These are phyloP conservation scores for Hymenoscyphus scutula DNA, from an alignment of 2,329 filamentous ascomycete species.

Conservation along the genomic window DNA sequence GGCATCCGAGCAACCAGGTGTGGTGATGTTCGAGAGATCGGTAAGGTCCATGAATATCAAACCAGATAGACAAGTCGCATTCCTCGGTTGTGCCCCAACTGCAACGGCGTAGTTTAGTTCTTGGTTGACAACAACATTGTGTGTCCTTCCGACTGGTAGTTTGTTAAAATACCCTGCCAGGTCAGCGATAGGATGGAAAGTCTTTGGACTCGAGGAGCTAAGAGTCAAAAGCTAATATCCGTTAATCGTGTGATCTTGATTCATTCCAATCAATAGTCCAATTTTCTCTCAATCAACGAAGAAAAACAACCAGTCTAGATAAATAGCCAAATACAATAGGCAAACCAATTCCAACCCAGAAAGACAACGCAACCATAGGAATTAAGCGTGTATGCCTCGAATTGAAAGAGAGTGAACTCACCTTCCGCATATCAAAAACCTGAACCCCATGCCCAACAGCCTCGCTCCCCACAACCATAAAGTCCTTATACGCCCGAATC, in stretches of 20 bases:
- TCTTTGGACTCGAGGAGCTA: conserved; percentile 40
- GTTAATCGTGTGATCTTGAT: background rate
- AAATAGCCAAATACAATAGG: too few species aligned
- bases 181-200: conserved; percentile 40
- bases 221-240: conserved; percentile 29
- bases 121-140: conserved; percentile 44
- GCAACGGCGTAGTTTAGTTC: conserved; percentile 38
- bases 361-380: too few species aligned
- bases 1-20: conserved; percentile 45
- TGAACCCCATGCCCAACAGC: conserved; percentile 48
- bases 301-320: too few species aligned
- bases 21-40: conserved; percentile 45
- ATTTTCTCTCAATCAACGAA: too few species aligned
- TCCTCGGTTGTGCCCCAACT: conserved; percentile 39
- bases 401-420: too few species aligned
- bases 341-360: too few species aligned
- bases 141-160: conserved; percentile 41
- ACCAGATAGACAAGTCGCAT: conserved; percentile 43
- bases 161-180: conserved; percentile 31
- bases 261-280: too few species aligned
- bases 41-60: conserved; percentile 51
- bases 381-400: too few species aligned
- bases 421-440: conserved; percentile 53
- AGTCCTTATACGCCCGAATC: conserved; percentile 39
- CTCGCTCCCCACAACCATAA: conserved; percentile 42